Evolutionary conservation across 2,329 filamentous ascomycete species (phyloP).

Genomic region (Cladosporium sphaerospermum): DNA sequence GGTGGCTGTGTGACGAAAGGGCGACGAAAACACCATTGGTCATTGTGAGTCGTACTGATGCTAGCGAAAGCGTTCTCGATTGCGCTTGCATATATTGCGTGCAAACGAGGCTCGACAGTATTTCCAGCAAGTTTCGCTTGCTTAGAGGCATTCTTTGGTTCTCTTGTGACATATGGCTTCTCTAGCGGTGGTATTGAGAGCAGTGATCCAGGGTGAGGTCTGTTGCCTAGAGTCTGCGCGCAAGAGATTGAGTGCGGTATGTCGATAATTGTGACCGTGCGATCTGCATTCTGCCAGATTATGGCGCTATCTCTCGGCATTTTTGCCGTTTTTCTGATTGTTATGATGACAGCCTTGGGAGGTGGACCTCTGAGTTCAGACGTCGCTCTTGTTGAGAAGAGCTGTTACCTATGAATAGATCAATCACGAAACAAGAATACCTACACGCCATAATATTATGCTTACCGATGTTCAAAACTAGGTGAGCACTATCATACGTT

Average conservation of each 20-base stretch:
- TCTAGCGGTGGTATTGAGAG: conserved; percentile 42
- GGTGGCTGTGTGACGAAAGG: conserved; percentile 5
- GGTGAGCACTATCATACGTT: too few species aligned
- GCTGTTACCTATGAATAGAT: too few species aligned
- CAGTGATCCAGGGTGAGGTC: conserved; percentile 36
- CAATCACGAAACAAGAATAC: too few species aligned
- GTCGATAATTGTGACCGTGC: conserved; percentile 56
- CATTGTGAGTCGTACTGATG: conserved; percentile 21
- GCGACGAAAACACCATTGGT: conserved; percentile 32
- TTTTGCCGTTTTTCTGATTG: too few species aligned
- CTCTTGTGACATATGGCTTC: conserved; percentile 49
- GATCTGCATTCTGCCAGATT: conserved; percentile 48
- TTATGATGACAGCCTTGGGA: too few species aligned
- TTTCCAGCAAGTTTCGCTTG: conserved; percentile 36
- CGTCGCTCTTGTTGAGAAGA: too few species aligned
- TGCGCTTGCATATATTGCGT: conserved; percentile 30
- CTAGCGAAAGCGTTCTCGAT: conserved; percentile 37
- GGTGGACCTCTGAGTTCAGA: too few species aligned
- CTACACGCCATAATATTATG: too few species aligned
- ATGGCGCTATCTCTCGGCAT: conserved; percentile 29
- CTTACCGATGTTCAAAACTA: too few species aligned
- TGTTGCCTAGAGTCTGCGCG: conserved; percentile 49
- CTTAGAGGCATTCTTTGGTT: conserved; percentile 46
- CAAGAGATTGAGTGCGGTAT: conserved; percentile 64
- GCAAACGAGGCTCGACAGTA: conserved; percentile 28